These are phyloP conservation scores for Iberis amara DNA, from an alignment of 441 rosid genomes.

Conservation along the genomic window DNA sequence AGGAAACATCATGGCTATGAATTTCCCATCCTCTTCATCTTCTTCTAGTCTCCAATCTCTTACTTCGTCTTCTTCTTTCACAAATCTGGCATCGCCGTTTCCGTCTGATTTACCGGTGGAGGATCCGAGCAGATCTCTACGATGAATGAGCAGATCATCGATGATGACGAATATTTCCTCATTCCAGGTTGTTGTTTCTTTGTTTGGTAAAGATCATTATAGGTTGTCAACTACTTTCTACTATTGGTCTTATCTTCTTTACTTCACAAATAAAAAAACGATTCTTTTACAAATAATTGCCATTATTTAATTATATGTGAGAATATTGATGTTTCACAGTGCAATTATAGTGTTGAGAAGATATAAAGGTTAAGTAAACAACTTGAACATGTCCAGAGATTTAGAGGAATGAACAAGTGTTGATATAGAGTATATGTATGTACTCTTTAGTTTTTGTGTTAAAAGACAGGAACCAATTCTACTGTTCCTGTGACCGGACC, in stretches of 20 bases:
- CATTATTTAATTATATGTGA: too few relatives aligned
- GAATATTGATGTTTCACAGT: too few relatives aligned
- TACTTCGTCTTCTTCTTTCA: conserved; percentile 27
- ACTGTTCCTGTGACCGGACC: conserved; percentile 24
- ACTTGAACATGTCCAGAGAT: too few relatives aligned
- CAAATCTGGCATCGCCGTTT: conserved; percentile 13
- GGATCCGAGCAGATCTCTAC: conserved; percentile 19
- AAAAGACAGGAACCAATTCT: conserved; percentile 22
- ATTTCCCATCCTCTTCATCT: conserved; percentile 37
- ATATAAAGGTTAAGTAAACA: too few relatives aligned
- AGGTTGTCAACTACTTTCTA: neutral
- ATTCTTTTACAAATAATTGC: too few relatives aligned
- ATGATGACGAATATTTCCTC: conserved; percentile 9
- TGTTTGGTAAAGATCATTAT: too few relatives aligned
- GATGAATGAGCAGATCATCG: conserved; percentile 23
- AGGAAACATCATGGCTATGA: conserved; percentile 40
- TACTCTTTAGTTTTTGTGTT: neutral
- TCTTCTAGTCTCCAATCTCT: conserved; percentile 36
- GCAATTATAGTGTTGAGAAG: too few relatives aligned
- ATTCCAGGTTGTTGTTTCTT: conserved; percentile 2
- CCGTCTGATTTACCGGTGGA: conserved; percentile 16
- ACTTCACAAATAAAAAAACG: too few relatives aligned
- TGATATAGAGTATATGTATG: too few relatives aligned
- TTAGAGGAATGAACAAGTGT: too few relatives aligned
- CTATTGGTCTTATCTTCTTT: too few relatives aligned